A percentile compares a stretch with the other conserved stretches of the same genome.
These are phyloP conservation scores for Talaromyces atroroseus DNA, from an alignment of 2,329 filamentous ascomycete species.

Conservation along the genomic window DNA sequence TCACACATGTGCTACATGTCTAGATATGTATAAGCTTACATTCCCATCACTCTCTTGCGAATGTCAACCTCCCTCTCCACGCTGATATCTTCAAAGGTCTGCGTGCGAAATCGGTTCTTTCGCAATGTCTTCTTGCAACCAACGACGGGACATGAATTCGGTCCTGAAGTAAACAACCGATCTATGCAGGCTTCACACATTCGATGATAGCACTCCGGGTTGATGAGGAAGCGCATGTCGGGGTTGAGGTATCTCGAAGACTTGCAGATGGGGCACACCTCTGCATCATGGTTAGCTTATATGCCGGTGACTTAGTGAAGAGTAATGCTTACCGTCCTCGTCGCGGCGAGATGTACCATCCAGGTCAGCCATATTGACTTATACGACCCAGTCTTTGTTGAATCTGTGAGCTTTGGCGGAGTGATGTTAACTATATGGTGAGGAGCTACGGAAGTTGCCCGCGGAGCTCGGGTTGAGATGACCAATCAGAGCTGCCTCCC, in stretches of 20 bases:
- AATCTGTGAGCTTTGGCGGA: too few species aligned
- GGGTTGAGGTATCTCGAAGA: constrained; percentile 92
- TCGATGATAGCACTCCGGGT: constrained; percentile 97
- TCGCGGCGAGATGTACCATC: constrained; percentile 34
- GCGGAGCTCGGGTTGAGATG: constrained; percentile 5
- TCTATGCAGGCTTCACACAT: constrained; percentile 97
- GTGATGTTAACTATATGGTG: background rate
- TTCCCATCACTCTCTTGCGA: constrained; percentile 64
- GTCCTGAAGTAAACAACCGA: constrained; percentile 86
- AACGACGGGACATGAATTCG: constrained; percentile 85
- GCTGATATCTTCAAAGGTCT: constrained; percentile 82
- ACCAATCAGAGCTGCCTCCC: constrained; percentile 14
- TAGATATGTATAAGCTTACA: constrained; percentile 32
- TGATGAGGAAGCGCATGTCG: constrained; percentile 91
- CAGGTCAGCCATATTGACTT: constrained; percentile 25
- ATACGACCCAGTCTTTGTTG: background rate
- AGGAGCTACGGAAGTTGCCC: background rate
- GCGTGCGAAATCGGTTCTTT: constrained; percentile 73
- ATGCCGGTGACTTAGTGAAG: background rate
- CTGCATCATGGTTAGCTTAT: constrained; percentile 33
- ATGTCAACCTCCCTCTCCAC: constrained; percentile 95
- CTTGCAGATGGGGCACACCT: constrained; percentile 96
- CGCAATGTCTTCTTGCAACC: constrained; percentile 83
- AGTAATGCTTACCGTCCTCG: constrained; percentile 34
- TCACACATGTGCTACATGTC: background rate